Conservation (phyloP, 108 stramenopile species). For the Chaetoceros muelleri region DNA sequence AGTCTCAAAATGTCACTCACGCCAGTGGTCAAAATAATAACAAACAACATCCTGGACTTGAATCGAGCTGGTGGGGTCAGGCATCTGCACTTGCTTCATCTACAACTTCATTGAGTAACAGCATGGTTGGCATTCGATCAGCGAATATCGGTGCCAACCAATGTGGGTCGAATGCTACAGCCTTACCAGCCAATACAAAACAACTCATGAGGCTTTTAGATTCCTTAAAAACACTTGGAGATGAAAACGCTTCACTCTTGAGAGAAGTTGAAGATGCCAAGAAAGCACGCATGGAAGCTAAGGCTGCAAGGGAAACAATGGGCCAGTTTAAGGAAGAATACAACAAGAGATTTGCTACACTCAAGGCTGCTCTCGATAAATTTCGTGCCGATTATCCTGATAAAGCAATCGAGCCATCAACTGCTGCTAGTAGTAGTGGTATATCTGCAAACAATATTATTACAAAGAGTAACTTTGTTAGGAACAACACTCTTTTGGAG, state of each 20-base stretch:
- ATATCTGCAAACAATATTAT: constrained; percentile 31
- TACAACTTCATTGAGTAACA: constrained; percentile 27
- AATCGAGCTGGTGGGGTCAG: constrained; percentile 80
- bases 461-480: constrained; percentile 24
- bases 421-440: constrained; percentile 1
- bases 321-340: constrained; percentile 61
- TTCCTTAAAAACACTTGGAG: constrained; percentile 66
- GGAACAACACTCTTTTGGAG: constrained; percentile 22
- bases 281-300: constrained; percentile 58
- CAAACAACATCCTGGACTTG: constrained; percentile 29
- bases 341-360: constrained; percentile 36
- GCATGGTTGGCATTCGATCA: background rate
- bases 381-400: constrained; percentile 34
- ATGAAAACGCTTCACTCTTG: constrained; percentile 75
- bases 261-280: constrained; percentile 72
- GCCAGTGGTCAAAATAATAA: constrained; percentile 9
- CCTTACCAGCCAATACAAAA: constrained; percentile 49
- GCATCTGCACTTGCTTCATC: constrained; percentile 41
- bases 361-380: constrained; percentile 62
- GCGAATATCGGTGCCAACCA: background rate
- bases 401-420: background rate
- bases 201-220: constrained; percentile 83
- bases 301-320: constrained; percentile 66
- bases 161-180: background rate
- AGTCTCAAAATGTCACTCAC: background rate